A percentile compares a stretch with the other conserved stretches of the same genome.
Conservation (phyloP, 352 stramenopile species). For the Globisporangium rhizosaccharum region DNA sequence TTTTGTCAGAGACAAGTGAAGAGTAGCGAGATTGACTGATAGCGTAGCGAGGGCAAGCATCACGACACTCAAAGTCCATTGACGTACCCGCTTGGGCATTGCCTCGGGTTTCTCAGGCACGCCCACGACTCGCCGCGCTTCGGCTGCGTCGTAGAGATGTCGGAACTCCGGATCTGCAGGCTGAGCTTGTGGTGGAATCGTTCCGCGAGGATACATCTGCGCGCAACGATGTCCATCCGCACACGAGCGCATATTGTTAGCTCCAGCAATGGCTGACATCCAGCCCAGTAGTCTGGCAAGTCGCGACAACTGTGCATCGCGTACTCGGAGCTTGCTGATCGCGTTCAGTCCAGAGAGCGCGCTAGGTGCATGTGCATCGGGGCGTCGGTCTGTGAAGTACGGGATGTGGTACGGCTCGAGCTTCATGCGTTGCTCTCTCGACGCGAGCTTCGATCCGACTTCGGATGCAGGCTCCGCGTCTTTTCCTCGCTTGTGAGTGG, state of each 20-base stretch:
- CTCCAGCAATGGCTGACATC: not conserved
- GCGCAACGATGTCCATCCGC: not conserved
- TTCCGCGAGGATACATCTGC: constrained; percentile 40
- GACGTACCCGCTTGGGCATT: not conserved
- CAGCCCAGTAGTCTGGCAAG: too few species aligned
- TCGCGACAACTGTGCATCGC: not conserved
- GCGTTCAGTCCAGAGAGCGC: not conserved
- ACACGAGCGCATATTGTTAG: not conserved
- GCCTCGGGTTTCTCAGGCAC: not conserved
- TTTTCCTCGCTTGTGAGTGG: not conserved
- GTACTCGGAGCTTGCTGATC: constrained; percentile 6
- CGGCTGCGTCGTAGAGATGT: constrained; percentile 34
- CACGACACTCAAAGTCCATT: not conserved
- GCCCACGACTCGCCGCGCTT: constrained; percentile 21
- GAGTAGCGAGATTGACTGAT: not conserved
- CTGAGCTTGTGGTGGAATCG: constrained; percentile 32
- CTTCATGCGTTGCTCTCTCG: constrained; percentile 2
- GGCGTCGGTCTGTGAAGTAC: constrained; percentile 12
- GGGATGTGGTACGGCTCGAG: constrained; percentile 33
- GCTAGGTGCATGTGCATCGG: not conserved
- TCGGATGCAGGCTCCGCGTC: not conserved
- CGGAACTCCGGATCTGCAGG: constrained; percentile 53
- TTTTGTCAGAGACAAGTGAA: not conserved
- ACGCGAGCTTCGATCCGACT: not conserved
- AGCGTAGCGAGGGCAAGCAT: not conserved